Conservation (phyloP, 768 basidiomycete genomes). For the Galerina marginata region DNA sequence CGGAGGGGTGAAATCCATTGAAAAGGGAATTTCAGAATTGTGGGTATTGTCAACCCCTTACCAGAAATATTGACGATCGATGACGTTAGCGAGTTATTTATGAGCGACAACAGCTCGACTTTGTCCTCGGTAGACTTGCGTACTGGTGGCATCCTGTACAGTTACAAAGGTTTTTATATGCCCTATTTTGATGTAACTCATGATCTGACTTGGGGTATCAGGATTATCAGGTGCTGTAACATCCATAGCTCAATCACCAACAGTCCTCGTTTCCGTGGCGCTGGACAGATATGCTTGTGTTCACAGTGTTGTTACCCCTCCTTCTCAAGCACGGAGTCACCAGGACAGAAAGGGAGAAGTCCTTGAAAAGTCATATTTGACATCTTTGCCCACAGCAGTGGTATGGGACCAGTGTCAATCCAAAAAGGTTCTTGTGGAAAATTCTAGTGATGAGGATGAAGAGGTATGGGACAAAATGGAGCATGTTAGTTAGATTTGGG, state of each 20-base stretch:
- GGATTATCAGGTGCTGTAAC: slow-evolving; percentile 75
- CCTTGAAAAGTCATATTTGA: slow-evolving; percentile 67
- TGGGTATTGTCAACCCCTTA: slow-evolving; percentile 38
- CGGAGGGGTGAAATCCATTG: slow-evolving; percentile 64
- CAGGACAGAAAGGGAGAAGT: slow-evolving; percentile 65
- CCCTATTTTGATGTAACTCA: neutral
- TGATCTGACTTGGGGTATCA: slow-evolving; percentile 26
- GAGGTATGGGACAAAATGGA: slow-evolving; percentile 76
- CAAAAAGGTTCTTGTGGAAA: slow-evolving; percentile 18
- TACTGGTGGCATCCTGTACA: slow-evolving; percentile 65
- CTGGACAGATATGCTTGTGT: slow-evolving; percentile 75
- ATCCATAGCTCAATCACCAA: slow-evolving; percentile 63
- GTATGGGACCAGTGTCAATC: slow-evolving; percentile 57
- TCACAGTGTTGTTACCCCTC: slow-evolving; percentile 64
- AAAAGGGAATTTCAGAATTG: slow-evolving; percentile 69
- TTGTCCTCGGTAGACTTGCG: slow-evolving; percentile 73
- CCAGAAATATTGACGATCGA: neutral
- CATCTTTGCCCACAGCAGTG: slow-evolving; percentile 63
- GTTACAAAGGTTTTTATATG: slow-evolving; percentile 61
- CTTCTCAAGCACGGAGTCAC: slow-evolving; percentile 49
- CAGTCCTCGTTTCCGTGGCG: slow-evolving; percentile 62
- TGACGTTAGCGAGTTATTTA: slow-evolving; percentile 64
- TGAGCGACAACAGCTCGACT: slow-evolving; percentile 68
- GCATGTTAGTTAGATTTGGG: slow-evolving; percentile 36
- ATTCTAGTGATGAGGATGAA: slow-evolving; percentile 44